Base-by-base conservation (phyloP, 2,329 filamentous ascomycete species). In the Stachybotrys chartarum region DNA sequence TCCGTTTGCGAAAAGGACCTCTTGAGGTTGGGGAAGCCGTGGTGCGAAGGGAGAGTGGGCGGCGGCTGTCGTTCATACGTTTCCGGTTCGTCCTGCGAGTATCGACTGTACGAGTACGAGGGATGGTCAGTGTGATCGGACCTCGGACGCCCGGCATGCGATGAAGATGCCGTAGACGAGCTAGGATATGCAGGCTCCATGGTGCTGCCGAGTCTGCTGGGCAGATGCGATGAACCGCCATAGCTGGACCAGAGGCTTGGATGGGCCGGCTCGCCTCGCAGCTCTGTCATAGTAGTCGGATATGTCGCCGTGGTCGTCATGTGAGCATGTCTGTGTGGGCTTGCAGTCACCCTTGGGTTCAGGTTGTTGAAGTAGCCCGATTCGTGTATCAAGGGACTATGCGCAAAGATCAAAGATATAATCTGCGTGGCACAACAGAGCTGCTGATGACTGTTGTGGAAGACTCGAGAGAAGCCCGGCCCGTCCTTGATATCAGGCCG, bases 261-360 rank as follows among this genome's bases (percentile, higher is more conserved):
- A 70, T 83, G 81, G 67, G 77, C 71, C 66, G 79, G 72, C 71
- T 84, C 81, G 68, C 75, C 73, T 77, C 83, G 83, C 74, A 84
- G 69, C 69, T 84, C 81, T 78, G 81, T 79, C 81, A 84, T 84
- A 68, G 76, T 81, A 67, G 78, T 77, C 74, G 80, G 78, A 70
- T 83, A 82, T 62, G 80, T 80, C 70, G 79, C 73, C 67, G 78
- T 79, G 74, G 80, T 80, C 75, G 81, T 82, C 79, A 83, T 83
- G 78, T 72, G 78, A 75, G 67, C 78, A 80, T 81, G 66, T 74
- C 75, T 66, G 61, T 59, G 57, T 56, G 58, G 54, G 58, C 52
- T 56, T 58, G 54, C 55, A 57, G 55, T 62, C 61, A 42, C 35
- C 35, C 35, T 10, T 42, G 35, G 60, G 58, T 51, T 55, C 65